Evolutionary conservation across 2,329 filamentous ascomycete genomes (phyloP).

Genomic region (Claviceps maximensis): DNA sequence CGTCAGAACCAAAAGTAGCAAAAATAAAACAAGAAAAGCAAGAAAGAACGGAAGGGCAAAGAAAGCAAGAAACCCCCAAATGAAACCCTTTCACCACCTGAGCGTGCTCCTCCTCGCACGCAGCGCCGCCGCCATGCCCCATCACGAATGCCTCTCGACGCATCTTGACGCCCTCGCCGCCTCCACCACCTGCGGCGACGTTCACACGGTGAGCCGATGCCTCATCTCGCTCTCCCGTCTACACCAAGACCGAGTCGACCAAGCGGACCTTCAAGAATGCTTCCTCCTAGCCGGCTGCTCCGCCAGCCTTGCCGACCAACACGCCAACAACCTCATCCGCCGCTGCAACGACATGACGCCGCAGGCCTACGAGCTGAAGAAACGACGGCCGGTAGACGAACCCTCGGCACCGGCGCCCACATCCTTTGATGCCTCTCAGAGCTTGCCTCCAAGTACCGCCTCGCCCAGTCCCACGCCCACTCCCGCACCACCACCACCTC

Average conservation of each 20-base stretch:
- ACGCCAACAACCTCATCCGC: slow-evolving; percentile 16
- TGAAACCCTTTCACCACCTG: background rate
- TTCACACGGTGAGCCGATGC: slow-evolving; percentile 28
- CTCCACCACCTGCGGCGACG: slow-evolving; percentile 28
- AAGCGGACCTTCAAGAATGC: slow-evolving; percentile 25
- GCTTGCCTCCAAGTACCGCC: background rate
- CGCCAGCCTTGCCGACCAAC: slow-evolving; percentile 14
- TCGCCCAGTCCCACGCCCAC: background rate
- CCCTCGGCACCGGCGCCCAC: background rate
- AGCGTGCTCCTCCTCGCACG: slow-evolving; percentile 19
- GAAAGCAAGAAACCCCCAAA: background rate
- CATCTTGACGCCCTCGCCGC: slow-evolving; percentile 26
- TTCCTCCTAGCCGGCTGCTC: slow-evolving; percentile 24
- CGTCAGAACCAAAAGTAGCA: too few relatives aligned
- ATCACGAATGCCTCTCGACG: slow-evolving; percentile 26
- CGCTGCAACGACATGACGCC: slow-evolving; percentile 18
- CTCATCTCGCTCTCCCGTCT: slow-evolving; percentile 21
- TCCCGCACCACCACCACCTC: background rate
- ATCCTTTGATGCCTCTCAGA: background rate
- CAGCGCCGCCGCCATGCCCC: slow-evolving; percentile 19
- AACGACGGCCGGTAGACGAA: slow-evolving; percentile 13
- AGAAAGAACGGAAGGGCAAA: background rate
- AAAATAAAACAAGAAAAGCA: background rate
- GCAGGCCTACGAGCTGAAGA: slow-evolving; percentile 16
- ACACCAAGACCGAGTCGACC: too few relatives aligned